Evolutionary conservation across 179 eudicot genomes (phyloP), one percentile per base, ranked within the genome.

Genomic region (Pouteria campechiana): DNA sequence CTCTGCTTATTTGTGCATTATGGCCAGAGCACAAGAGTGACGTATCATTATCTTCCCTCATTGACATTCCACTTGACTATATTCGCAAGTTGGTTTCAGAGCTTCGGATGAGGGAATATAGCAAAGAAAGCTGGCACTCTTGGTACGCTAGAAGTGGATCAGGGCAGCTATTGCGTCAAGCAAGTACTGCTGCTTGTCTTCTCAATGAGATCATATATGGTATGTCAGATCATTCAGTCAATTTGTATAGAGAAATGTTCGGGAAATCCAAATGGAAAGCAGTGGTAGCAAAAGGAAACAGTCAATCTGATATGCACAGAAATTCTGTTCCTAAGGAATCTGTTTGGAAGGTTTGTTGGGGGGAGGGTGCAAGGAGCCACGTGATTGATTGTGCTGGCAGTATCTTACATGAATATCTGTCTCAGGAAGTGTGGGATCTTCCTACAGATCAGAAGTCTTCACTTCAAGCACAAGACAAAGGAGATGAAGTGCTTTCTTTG

Each of bases 161-260:
- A 11, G 98, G 98, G 31, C 74, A 68, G 52, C 59, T 90, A 56
- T 60, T 90, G 33, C 72, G 87, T 38, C 86, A 79, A 53, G 95
- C 98, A 55, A 61, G 84, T 42, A 79, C 84, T 54, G 87, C 93
- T 37, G 94, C 60, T 24, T 79, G 93, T 49, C 75, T 86, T 28
- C 61, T 90, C 37, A 90, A 86, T 63, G 95, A 90, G 81, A 69
- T 90, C 73, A 58, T 90, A 41, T 86, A 59, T 67, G 95, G 98
- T 55, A 65, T 76, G 58, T 90, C 98, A 32, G 84, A 76, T 55
- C 66, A 70, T 50, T 69, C 73, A 46, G 38, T 68, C 40, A 48
- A 69, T 42, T 34, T 42, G 52, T 58, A 85, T 17, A 43, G 38
- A 39, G 46, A 58, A 44, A 68, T 67, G 54, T 90, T 90, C 61